A percentile compares a stretch with the other conserved stretches of the same genome.
These are phyloP conservation scores for Alternaria consortialis DNA, from an alignment of 2,329 filamentous ascomycete genomes.

Conservation along the genomic window DNA sequence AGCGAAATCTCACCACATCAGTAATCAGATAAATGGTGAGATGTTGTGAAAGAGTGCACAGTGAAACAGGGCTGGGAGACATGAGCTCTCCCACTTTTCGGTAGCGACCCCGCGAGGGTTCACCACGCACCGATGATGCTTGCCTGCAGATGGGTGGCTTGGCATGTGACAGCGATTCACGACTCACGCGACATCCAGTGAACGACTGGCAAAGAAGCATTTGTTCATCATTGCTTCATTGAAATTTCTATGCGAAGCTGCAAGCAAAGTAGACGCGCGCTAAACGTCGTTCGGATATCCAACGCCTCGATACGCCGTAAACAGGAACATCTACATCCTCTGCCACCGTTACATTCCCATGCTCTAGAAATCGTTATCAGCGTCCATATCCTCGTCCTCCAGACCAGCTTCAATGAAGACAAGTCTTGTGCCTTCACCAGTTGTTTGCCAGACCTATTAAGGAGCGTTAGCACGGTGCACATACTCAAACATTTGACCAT, in stretches of 20 bases:
- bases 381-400: conserved; percentile 55
- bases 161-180: conserved; percentile 16
- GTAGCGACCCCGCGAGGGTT: conserved; percentile 27
- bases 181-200: conserved; percentile 4
- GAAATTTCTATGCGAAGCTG: conserved; percentile 7
- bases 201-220: neutral
- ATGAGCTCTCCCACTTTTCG: conserved; percentile 19
- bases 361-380: conserved; percentile 47
- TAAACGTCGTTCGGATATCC: conserved; percentile 19
- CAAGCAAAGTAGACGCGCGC: conserved; percentile 9
- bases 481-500: neutral
- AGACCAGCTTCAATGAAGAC: conserved; percentile 64
- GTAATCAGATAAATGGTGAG: neutral
- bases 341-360: conserved; percentile 16
- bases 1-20: conserved; percentile 5
- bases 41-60: neutral
- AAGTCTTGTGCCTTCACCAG: conserved; percentile 62
- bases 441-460: conserved; percentile 63
- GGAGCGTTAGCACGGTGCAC: conserved; percentile 39
- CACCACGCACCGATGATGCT: conserved; percentile 19
- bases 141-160: conserved; percentile 21
- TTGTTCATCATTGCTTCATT: conserved; percentile 12
- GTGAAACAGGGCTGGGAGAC: neutral
- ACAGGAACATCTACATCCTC: conserved; percentile 26
- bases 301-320: conserved; percentile 41